Percentiles rank a stretch among this genome's conserved stretches.
Conservation (phyloP, 257 asterid genomes). For the Ophiorrhiza pumila region DNA sequence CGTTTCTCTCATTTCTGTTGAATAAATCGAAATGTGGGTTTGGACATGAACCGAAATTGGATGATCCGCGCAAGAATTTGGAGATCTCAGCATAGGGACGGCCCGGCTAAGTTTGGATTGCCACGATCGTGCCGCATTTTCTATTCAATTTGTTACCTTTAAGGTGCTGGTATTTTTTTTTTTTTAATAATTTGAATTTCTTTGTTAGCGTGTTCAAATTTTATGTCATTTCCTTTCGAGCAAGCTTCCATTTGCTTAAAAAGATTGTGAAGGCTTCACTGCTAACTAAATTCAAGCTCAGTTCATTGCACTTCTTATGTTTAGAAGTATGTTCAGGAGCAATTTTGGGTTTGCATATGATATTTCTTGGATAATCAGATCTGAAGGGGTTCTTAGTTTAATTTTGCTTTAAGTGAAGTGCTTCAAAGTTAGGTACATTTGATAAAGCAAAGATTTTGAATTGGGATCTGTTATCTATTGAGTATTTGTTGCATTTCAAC, state of each 20-base stretch:
- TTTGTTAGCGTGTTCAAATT: conserved; percentile 5
- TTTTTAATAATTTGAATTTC: not conserved
- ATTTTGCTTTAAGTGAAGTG: not conserved
- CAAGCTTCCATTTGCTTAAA: conserved; percentile 8
- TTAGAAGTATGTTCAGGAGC: not conserved
- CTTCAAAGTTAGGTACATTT: conserved; percentile 10
- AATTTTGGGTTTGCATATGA: conserved; percentile 19
- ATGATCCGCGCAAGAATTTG: conserved; percentile 41
- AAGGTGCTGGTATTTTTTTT: conserved; percentile 10
- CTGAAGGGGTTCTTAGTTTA: conserved; percentile 32
- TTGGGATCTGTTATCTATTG: conserved; percentile 18
- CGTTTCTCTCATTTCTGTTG: not conserved
- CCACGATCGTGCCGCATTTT: conserved; percentile 28
- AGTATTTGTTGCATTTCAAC: not conserved
- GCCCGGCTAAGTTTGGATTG: conserved; percentile 39
- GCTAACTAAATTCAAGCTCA: conserved; percentile 20
- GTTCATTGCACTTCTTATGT: conserved; percentile 3
- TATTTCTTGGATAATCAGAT: conserved; percentile 39
- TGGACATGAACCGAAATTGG: conserved; percentile 23
- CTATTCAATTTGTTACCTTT: not conserved
- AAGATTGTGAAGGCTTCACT: conserved; percentile 8
- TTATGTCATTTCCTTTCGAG: not conserved
- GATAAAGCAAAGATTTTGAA: conserved; percentile 8
- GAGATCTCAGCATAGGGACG: conserved; percentile 54
- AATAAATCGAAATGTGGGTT: conserved; percentile 23